phyloP scores from a whole-genome alignment of 805 yeast species.

The Cyberlindnera subsufficiens region DNA sequence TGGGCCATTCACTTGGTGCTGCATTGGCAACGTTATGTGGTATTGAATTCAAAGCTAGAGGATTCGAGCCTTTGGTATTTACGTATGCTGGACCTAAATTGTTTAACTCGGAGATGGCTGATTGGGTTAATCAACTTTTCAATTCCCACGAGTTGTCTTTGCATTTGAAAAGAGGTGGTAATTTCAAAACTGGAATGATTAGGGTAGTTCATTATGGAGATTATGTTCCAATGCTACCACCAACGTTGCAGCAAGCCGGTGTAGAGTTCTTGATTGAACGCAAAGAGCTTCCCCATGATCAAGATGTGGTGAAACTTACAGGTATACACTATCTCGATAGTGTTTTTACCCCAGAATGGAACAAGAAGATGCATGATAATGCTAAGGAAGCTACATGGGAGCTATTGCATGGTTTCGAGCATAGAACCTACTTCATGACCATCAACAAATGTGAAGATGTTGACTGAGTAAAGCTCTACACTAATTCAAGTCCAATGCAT shows the following conservation, averaged over 20 bases:
- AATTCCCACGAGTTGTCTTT: conserved; percentile 27
- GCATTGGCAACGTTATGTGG: conserved; percentile 63
- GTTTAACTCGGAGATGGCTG: conserved; percentile 46
- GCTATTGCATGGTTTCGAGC: conserved; percentile 30
- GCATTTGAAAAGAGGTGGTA: conserved; percentile 10
- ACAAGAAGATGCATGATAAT: background rate
- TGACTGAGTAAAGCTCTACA: conserved; percentile 3
- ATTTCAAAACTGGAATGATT: conserved; percentile 33
- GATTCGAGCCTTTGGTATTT: conserved; percentile 46
- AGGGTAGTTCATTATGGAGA: conserved; percentile 57
- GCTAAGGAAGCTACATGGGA: conserved; percentile 5
- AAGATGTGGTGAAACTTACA: conserved; percentile 9
- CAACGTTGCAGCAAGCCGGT: conserved; percentile 31
- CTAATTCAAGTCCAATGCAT: too few relatives aligned
- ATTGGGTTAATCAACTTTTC: conserved; percentile 50
- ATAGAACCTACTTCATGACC: conserved; percentile 30
- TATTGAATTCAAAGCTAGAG: conserved; percentile 52
- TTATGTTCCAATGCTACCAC: conserved; percentile 55
- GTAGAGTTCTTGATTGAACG: conserved; percentile 28
- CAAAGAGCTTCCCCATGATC: conserved; percentile 33
- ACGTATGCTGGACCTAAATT: conserved; percentile 64
- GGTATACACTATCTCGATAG: conserved; percentile 5
- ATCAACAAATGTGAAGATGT: conserved; percentile 27
- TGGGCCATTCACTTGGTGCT: conserved; percentile 78
- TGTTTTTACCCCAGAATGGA: background rate